Evolutionary conservation across 257 asterid genomes (phyloP), one percentile per base, ranked within the genome.

Genomic region (Phtheirospermum japonicum): DNA sequence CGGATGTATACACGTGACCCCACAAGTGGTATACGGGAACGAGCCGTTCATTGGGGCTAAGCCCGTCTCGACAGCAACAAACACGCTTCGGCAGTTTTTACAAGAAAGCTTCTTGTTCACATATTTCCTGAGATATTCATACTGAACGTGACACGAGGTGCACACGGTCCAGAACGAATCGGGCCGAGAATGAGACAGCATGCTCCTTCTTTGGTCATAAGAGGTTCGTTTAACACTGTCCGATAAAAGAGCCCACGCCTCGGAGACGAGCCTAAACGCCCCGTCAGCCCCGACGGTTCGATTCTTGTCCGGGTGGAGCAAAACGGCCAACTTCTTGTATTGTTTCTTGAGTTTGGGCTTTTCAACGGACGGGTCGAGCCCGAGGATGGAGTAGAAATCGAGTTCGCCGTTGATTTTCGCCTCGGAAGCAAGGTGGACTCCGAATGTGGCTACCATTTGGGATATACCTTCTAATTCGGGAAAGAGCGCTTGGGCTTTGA

Each of bases 271-370:
- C 43, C 85, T 78, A 59, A 90, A 84, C 52, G 98, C 95, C 33
- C 86, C 97, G 61, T 89, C 97, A 70, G 95, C 97, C 61, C 98
- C 98, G 66, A 85, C 74, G 34, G 93, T 86, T 76, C 72, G 84
- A 71, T 92, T 92, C 78, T 92, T 92, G 70, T 92, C 98, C 7
- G 98, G 98, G 80, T 92, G 98, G 59, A 92, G 89, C 66, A 92
- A 71, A 45, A 89, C 84, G 7, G 95, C 98, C 92, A 92, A 66
- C 83, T 86, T 92, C 70, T 80, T 84, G 65, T 86, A 92, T 66
- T 82, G 95, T 71, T 78, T 92, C 84, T 92, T 92, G 57, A 92
- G 37, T 75, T 85, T 82, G 66, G 95, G 73, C 72, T 66, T 83
- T 55, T 83, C 97, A 19, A 75, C 84, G 49, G 90, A 75, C 32